Evolutionary conservation across 1,284 basidiomycete species (phyloP), one percentile per base, ranked within the genome.

Genomic region (Sutorius eximius): DNA sequence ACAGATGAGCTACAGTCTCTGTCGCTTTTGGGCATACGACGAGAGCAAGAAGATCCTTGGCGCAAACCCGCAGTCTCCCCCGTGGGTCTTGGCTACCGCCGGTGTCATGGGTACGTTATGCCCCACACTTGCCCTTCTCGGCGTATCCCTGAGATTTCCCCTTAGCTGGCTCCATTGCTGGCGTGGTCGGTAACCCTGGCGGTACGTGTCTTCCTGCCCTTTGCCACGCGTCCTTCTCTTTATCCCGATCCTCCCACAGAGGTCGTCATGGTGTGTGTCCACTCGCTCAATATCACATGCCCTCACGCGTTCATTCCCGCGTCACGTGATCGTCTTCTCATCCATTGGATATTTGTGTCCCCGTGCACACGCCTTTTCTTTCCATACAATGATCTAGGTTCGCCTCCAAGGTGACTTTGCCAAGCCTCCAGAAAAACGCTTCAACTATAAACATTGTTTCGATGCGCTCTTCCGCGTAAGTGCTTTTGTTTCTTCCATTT

Each of bases 1-100:
- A 34, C 94, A 96, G 74, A 93, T 95, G 93, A 92, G 87, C 27
- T 95, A 95, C 75, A 94, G 91, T 44, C 78, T 95, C 69, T 94
- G 91, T 68, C 83, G 93, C 15, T 96, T 96, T 77, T 95, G 93
- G 81, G 91, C 91, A 22, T 95, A 95, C 73, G 93, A 96, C 64
- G 88, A 91, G 74, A 87, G 89, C 69, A 95, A 95, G 79, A 91
- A 87, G 75, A 62, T 85, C 5, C 64, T 95, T 2, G 89, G 89
- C 30, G 86, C 86, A 8, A 63, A 29, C 41, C 62, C 67, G 32
- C 57, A 66, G 44, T 71, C 66, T 0, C 24, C 70, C 24, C 69
- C 89, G 5, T 94, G 86, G 86, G 86, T 93, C 73, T 79, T 95
- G 53, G 91, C 87, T 1, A 56, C 81, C 4, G 91, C 93, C 41